phyloP scores from a whole-genome alignment of 148 eudicot genomes.

The Linanthus parryae region DNA sequence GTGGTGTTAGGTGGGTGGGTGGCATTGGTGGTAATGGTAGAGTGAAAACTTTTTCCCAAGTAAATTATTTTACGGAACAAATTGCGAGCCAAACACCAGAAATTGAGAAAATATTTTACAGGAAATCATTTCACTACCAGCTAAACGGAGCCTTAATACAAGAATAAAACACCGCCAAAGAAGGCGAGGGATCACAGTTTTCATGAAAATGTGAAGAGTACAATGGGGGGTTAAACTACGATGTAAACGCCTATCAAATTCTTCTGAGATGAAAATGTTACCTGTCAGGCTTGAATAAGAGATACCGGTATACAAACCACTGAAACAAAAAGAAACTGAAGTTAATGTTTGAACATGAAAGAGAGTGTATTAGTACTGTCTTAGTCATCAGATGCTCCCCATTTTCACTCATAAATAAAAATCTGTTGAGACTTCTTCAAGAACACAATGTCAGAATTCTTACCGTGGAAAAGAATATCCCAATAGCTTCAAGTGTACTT shows the following conservation, averaged over 20 bases:
- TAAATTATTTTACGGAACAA: too few relatives aligned
- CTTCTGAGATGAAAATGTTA: conserved; percentile 18
- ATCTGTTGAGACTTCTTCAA: neutral
- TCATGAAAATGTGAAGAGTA: neutral
- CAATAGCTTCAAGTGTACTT: conserved; percentile 60
- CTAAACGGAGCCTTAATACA: neutral
- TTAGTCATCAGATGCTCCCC: neutral
- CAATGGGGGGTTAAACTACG: neutral
- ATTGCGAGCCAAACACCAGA: neutral
- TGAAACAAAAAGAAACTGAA: conserved; percentile 34
- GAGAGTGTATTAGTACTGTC: neutral
- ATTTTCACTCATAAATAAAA: neutral
- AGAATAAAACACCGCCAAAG: neutral
- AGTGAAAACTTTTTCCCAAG: too few relatives aligned
- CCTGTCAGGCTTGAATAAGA: conserved; percentile 96
- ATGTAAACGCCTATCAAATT: neutral
- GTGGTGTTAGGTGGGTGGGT: too few relatives aligned
- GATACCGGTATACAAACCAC: conserved; percentile 93
- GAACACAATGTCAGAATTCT: conserved; percentile 14
- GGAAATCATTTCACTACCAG: neutral
- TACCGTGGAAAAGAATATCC: conserved; percentile 80
- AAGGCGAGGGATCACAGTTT: neutral
- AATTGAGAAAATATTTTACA: neutral
- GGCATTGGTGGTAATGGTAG: too few relatives aligned
- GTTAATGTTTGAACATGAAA: conserved; percentile 15